Base-by-base conservation (phyloP, 1,284 basidiomycete species). In the Cutaneotrichosporon dermatis region DNA sequence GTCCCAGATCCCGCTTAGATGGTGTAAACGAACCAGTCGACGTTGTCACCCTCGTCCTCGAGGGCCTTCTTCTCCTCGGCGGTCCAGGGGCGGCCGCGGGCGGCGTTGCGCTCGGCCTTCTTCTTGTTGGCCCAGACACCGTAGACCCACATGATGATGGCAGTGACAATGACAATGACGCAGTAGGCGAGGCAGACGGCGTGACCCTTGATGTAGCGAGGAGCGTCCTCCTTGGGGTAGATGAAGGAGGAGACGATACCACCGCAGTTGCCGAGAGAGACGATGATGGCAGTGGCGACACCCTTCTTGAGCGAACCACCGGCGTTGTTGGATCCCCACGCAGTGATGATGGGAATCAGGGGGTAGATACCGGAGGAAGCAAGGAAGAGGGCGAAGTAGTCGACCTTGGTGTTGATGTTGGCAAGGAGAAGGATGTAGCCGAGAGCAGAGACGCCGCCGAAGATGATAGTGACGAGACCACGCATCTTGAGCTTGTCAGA, bases 311-410 rank as follows among this genome's bases (percentile, higher is more conserved):
- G 64, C 64, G 83, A 82, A 11, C 85, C 85, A 55, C 84, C 84
- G 3, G 80, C 79, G 63, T 84, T 84, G 55, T 83, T 82, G 11
- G 81, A 78, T 2, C 78, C 80, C 85, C 84, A 86, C 13, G 83
- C 82, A 13, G 85, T 73, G 52, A 76, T 70, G 46, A 85, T 76
- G 25, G 84, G 81, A 58, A 85, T 79, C 5, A 81, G 80, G 10
- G 84, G 82, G 69, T 79, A 85, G 25, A 83, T 80, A 43, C 85
- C 85, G n/a, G 78, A 74, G 12, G 83, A 80, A 49, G 82, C 81
- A 37, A 86, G 75, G 64, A 85, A 70, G 8, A 83, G 75, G 1
- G 83, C 85, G 10, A 74, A 68, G 69, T 85, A 86, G n/a, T 81
- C 79, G 57, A 74, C 45, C 73, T 81, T 50, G 73, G 77, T 51